Conservation (phyloP, 1,284 basidiomycete species). For the Omphalotus olearius region DNA sequence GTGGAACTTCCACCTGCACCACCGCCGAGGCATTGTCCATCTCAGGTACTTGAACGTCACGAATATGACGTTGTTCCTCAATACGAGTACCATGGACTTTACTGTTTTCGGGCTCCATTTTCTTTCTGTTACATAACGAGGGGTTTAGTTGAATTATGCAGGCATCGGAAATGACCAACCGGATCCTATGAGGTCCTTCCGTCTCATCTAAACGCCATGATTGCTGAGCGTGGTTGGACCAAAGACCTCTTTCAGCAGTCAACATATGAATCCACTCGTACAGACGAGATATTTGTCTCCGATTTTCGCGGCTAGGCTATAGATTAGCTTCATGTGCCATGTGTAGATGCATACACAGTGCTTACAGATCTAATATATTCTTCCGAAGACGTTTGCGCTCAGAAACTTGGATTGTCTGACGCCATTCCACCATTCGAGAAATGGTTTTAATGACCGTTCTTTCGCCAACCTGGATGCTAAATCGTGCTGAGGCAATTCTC, state of each 20-base stretch:
- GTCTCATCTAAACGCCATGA: conserved; percentile 84
- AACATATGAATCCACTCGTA: conserved; percentile 56
- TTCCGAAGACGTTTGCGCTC: conserved; percentile 71
- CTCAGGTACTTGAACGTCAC: conserved; percentile 59
- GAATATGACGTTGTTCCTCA: conserved; percentile 41
- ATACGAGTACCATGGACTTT: conserved; percentile 46
- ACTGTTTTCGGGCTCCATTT: conserved; percentile 61
- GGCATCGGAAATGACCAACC: conserved; percentile 38
- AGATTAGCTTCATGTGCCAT: conserved; percentile 4
- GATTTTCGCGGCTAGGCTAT: conserved; percentile 57
- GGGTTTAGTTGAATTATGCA: background rate
- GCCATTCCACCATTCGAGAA: conserved; percentile 63
- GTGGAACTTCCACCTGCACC: conserved; percentile 62
- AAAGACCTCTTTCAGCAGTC: conserved; percentile 74
- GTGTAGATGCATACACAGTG: conserved; percentile 1
- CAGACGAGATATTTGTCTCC: conserved; percentile 59
- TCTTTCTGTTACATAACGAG: conserved; percentile 47
- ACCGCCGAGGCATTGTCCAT: conserved; percentile 50
- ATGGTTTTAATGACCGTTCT: conserved; percentile 58
- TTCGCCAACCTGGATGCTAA: conserved; percentile 61
- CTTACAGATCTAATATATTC: conserved; percentile 66
- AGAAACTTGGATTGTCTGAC: conserved; percentile 56
- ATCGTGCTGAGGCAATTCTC: conserved; percentile 47
- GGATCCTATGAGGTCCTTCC: conserved; percentile 80
- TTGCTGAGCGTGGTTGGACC: conserved; percentile 55